Percentiles rank a stretch among this genome's conserved stretches.
Evolutionary conservation across 495 filamentous ascomycete genomes (phyloP).

Genomic region (Parathielavia hyrcaniae): DNA sequence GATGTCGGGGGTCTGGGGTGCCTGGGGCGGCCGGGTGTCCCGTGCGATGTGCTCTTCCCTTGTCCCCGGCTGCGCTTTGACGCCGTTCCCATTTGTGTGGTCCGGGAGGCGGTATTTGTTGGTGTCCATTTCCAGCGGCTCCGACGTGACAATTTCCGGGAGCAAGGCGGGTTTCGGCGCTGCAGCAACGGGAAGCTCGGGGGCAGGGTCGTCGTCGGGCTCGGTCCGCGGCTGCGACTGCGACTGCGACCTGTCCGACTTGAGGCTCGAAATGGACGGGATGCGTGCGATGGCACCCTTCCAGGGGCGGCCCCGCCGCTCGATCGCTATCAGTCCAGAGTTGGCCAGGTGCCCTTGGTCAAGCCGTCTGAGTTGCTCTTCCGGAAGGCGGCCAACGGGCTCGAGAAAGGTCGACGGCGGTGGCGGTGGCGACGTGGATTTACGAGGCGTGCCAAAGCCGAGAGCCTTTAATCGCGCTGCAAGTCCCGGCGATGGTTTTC

Average conservation of each 20-base stretch:
- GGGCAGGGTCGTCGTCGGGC: conserved; percentile 21
- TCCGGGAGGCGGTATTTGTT: conserved; percentile 61
- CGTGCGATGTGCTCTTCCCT: conserved; percentile 49
- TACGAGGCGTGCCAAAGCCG: conserved; percentile 48
- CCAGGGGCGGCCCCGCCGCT: conserved; percentile 60
- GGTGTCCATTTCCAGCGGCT: conserved; percentile 51
- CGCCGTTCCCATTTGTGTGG: conserved; percentile 54
- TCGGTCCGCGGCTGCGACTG: conserved; percentile 20
- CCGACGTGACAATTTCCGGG: conserved; percentile 38
- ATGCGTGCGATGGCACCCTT: conserved; percentile 46
- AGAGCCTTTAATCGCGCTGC: conserved; percentile 71
- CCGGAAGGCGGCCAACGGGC: conserved; percentile 63
- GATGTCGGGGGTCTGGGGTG: conserved; percentile 29
- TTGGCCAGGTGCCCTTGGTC: conserved; percentile 56
- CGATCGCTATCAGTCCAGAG: conserved; percentile 47
- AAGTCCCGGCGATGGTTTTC: conserved; percentile 64
- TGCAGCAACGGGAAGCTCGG: conserved; percentile 10
- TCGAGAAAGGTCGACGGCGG: conserved; percentile 39
- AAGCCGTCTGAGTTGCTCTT: conserved; percentile 63
- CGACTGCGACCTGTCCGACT: conserved; percentile 26
- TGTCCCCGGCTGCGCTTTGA: conserved; percentile 50
- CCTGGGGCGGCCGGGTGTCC: conserved; percentile 27
- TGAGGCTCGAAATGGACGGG: conserved; percentile 33
- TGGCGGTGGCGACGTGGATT: conserved; percentile 36
- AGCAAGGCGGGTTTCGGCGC: conserved; percentile 33